Evolutionary conservation across 176 grass and related monocot genomes (phyloP).

Genomic region (Aechmea fasciata): DNA sequence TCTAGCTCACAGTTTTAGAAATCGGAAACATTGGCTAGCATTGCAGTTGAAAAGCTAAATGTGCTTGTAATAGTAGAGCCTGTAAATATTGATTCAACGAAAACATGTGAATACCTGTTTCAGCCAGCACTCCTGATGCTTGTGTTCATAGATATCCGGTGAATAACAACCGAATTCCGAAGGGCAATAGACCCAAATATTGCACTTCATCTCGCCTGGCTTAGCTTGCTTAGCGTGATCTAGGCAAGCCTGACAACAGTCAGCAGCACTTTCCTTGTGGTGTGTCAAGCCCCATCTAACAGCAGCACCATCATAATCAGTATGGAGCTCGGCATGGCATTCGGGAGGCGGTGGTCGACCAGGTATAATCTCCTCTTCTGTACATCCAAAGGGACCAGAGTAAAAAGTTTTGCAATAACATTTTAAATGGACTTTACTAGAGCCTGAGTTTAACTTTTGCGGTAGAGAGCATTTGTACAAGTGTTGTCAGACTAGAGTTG

Average conservation of each 20-base stretch:
- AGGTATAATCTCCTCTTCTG: conserved; percentile 83
- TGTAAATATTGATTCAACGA: background rate
- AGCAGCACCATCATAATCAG: conserved; percentile 77
- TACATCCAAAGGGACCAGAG: conserved; percentile 9
- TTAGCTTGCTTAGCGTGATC: conserved; percentile 82
- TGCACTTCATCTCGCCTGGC: conserved; percentile 78
- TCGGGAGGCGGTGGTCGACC: conserved; percentile 59
- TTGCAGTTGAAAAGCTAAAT: background rate
- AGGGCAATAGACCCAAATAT: conserved; percentile 99
- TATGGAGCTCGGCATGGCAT: conserved; percentile 74
- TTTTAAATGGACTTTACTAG: conserved; percentile 10
- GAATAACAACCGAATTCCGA: conserved; percentile 92
- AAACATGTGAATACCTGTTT: conserved; percentile 57
- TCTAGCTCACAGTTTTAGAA: too few species aligned
- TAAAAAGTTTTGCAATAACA: background rate
- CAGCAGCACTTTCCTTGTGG: conserved; percentile 86
- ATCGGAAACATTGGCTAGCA: background rate
- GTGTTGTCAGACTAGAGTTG: too few species aligned
- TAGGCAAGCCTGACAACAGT: conserved; percentile 87
- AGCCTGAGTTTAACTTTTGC: background rate
- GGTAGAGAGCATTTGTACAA: too few species aligned
- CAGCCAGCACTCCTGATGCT: conserved; percentile 98
- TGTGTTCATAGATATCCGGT: conserved; percentile 96
- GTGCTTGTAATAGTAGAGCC: background rate
- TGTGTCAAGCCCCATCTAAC: conserved; percentile 96